Percentiles rank a stretch among this genome's conserved stretches.
phyloP scores from a whole-genome alignment of 2,329 filamentous ascomycete species.

The Colletotrichum zoysiae region DNA sequence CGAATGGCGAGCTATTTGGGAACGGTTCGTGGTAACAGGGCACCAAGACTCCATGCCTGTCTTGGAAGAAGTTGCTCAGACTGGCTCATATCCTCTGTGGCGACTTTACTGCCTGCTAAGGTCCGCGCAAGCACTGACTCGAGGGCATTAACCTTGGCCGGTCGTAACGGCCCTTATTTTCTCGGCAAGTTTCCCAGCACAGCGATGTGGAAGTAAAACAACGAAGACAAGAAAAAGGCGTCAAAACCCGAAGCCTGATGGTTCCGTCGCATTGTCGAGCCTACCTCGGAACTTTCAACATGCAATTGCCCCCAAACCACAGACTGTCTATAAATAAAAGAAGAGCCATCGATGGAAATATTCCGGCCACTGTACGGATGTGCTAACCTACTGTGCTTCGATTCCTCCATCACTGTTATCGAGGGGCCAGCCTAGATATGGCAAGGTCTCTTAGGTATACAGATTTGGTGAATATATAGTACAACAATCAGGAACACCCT shows the following conservation, averaged over 20 bases:
- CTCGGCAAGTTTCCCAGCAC: no score
- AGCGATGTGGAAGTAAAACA: not conserved
- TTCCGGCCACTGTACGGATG: not conserved
- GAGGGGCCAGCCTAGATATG: not conserved
- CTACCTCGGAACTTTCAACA: not conserved
- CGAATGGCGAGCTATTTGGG: no score
- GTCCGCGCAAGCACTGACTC: not conserved
- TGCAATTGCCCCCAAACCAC: accelerated
- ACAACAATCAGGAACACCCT: not conserved
- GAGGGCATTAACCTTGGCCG: not conserved
- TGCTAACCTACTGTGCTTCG: not conserved
- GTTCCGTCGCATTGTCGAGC: not conserved
- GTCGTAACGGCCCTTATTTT: no score
- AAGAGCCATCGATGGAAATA: not conserved
- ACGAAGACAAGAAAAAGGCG: not conserved
- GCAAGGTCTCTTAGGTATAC: not conserved
- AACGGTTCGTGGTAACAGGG: not conserved
- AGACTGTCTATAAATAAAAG: not conserved
- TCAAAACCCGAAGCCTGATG: not conserved
- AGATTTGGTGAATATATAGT: not conserved
- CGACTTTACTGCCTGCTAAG: no score
- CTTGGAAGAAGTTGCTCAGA: not conserved
- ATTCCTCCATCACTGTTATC: not conserved
- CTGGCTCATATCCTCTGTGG: no score
- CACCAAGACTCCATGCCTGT: no score